phyloP scores from a whole-genome alignment of 2,329 filamentous ascomycete genomes.

The Chaetomium sp. region DNA sequence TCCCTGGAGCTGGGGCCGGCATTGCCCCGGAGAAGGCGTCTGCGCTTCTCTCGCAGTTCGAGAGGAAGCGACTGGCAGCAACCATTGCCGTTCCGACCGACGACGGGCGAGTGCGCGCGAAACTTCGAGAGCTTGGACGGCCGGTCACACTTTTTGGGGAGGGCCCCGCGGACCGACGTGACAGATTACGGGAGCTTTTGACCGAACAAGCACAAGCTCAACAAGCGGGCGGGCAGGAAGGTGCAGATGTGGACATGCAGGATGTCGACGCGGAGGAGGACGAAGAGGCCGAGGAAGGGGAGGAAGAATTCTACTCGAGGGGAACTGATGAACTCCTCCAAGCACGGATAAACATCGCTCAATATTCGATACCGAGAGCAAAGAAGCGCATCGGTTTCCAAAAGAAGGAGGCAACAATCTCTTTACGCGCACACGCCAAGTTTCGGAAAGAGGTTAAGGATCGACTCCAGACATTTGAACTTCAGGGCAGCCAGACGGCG shows the following conservation, averaged over 20 bases:
- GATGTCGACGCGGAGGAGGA: conserved; percentile 52
- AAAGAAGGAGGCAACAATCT: conserved; percentile 73
- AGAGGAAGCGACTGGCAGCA: conserved; percentile 81
- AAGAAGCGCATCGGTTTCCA: conserved; percentile 71
- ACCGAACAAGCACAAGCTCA: conserved; percentile 67
- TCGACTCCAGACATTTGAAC: conserved; percentile 71
- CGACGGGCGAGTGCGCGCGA: conserved; percentile 75
- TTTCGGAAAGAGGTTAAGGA: conserved; percentile 88
- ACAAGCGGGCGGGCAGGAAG: conserved; percentile 46
- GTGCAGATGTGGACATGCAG: conserved; percentile 55
- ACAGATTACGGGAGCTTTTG: conserved; percentile 76
- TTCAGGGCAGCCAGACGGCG: conserved; percentile 89
- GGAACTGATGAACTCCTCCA: conserved; percentile 68
- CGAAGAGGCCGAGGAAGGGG: conserved; percentile 59
- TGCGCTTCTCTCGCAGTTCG: conserved; percentile 79
- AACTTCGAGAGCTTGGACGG: conserved; percentile 80
- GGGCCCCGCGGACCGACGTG: conserved; percentile 75
- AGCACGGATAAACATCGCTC: conserved; percentile 71
- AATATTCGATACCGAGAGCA: conserved; percentile 76
- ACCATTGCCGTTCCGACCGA: conserved; percentile 90
- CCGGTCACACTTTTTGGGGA: conserved; percentile 94
- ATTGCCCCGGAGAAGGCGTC: conserved; percentile 76
- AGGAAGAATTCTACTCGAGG: conserved; percentile 93
- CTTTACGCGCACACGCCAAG: conserved; percentile 83
- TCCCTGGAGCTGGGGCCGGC: conserved; percentile 59